Evolutionary conservation across 2,329 filamentous ascomycete genomes (phyloP).

Genomic region (Alternaria gaisen): DNA sequence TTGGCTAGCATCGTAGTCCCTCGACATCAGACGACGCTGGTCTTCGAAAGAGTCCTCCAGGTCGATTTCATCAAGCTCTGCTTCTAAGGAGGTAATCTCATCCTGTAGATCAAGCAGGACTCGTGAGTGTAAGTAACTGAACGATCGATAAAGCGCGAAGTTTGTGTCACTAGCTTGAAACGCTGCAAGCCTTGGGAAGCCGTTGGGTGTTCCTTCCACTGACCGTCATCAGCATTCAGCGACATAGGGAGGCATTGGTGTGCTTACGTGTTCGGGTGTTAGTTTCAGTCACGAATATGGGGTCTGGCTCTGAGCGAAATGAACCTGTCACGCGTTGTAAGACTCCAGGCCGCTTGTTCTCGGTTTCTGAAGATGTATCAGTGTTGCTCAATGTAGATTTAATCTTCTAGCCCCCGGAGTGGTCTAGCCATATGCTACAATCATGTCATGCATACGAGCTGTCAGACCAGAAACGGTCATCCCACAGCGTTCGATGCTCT

Average conservation of each 20-base stretch:
- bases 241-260: not conserved
- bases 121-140: slow-evolving; percentile 52
- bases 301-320: slow-evolving; percentile 44
- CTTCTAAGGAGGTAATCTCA: slow-evolving; percentile 49
- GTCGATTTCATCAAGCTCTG: slow-evolving; percentile 49
- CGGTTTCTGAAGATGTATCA: slow-evolving; percentile 28
- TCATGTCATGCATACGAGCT: slow-evolving; percentile 4
- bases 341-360: slow-evolving; percentile 36
- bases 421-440: not conserved
- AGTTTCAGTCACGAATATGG: slow-evolving; percentile 41
- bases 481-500: not conserved
- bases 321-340: slow-evolving; percentile 41
- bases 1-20: slow-evolving; percentile 37
- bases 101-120: slow-evolving; percentile 51
- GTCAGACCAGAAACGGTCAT: not conserved
- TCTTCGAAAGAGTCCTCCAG: slow-evolving; percentile 39
- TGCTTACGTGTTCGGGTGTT: slow-evolving; percentile 45
- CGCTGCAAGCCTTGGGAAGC: slow-evolving; percentile 51
- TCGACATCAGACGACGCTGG: slow-evolving; percentile 33
- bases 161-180: slow-evolving; percentile 53
- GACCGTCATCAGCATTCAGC: slow-evolving; percentile 9
- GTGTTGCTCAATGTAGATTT: slow-evolving; percentile 1
- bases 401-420: not conserved
- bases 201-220: slow-evolving; percentile 52
- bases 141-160: slow-evolving; percentile 53